Evolutionary conservation across 805 yeast species (phyloP).

Genomic region (Debaryomyces maramus): DNA sequence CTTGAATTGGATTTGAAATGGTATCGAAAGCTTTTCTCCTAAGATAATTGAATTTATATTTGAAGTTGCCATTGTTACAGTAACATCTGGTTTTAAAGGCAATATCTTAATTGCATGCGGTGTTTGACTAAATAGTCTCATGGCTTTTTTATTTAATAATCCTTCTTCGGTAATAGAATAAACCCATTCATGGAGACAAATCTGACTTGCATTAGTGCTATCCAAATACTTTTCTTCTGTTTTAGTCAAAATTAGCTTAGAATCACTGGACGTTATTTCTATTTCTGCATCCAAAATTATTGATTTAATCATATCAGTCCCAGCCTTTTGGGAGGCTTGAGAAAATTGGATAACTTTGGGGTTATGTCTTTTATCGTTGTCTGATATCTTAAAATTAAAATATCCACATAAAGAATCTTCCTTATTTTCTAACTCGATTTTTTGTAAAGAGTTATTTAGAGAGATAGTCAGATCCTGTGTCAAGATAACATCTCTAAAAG

Average conservation of each 20-base stretch:
- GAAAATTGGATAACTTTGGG: conserved; percentile 20
- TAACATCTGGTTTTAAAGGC: conserved; percentile 29
- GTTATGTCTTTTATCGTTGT: conserved; percentile 1
- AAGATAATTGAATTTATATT: conserved; percentile 18
- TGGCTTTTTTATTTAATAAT: not conserved
- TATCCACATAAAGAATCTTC: not conserved
- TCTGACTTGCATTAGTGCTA: not conserved
- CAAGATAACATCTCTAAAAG: not conserved
- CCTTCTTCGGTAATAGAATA: not conserved
- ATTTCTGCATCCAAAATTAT: conserved; percentile 15
- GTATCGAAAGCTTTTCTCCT: conserved; percentile 30
- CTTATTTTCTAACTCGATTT: not conserved
- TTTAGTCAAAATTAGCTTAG: not conserved
- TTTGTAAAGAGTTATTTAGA: conserved; percentile 10
- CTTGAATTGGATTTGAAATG: conserved; percentile 20
- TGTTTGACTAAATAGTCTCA: conserved; percentile 3
- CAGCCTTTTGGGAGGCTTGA: conserved; percentile 22
- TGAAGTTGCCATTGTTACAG: conserved; percentile 10
- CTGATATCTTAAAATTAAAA: conserved; percentile 7
- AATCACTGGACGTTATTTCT: not conserved
- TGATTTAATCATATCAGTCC: conserved; percentile 19
- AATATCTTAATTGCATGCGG: conserved; percentile 15
- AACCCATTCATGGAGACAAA: not conserved
- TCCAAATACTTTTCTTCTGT: not conserved
- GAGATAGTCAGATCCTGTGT: conserved; percentile 4